phyloP scores from a whole-genome alignment of 2,329 filamentous ascomycete species.

The Aspergillus pseudoglaucus region DNA sequence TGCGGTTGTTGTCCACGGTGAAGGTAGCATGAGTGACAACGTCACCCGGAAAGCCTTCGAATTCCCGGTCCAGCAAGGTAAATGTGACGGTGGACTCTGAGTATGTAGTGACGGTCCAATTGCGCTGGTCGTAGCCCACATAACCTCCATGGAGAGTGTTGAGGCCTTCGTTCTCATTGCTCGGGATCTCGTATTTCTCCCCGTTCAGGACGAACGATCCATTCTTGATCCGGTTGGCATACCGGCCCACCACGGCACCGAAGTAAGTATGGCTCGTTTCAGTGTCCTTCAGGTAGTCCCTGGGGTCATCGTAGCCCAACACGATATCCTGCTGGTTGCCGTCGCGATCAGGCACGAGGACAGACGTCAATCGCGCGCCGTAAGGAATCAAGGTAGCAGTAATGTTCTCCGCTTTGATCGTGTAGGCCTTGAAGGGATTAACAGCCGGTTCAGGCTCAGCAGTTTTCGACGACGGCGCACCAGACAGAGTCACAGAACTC shows the following conservation, averaged over 20 bases:
- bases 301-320: conserved; percentile 45
- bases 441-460: conserved; percentile 1
- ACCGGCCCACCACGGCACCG: conserved; percentile 45
- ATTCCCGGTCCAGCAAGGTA: conserved; percentile 37
- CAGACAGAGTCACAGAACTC: conserved; percentile 6
- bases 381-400: conserved; percentile 44
- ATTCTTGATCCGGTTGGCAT: conserved; percentile 52
- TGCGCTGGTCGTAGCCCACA: conserved; percentile 43
- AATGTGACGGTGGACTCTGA: conserved; percentile 41
- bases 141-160: conserved; percentile 49
- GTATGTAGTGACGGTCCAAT: conserved; percentile 43
- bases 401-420: conserved; percentile 42
- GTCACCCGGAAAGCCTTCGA: conserved; percentile 42
- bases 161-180: conserved; percentile 46
- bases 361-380: conserved; percentile 41
- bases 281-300: conserved; percentile 39
- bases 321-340: conserved; percentile 45
- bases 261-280: conserved; percentile 44
- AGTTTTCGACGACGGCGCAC: conserved; percentile 6
- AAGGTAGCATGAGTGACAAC: conserved; percentile 43
- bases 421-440: conserved; percentile 38
- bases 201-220: conserved; percentile 49
- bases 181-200: conserved; percentile 41
- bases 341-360: conserved; percentile 46
- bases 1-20: conserved; percentile 34